Evolutionary conservation across 2,329 filamentous ascomycete genomes (phyloP), one percentile per base, ranked within the genome.

Genomic region (Immersiporthe knoxdaviesiana): DNA sequence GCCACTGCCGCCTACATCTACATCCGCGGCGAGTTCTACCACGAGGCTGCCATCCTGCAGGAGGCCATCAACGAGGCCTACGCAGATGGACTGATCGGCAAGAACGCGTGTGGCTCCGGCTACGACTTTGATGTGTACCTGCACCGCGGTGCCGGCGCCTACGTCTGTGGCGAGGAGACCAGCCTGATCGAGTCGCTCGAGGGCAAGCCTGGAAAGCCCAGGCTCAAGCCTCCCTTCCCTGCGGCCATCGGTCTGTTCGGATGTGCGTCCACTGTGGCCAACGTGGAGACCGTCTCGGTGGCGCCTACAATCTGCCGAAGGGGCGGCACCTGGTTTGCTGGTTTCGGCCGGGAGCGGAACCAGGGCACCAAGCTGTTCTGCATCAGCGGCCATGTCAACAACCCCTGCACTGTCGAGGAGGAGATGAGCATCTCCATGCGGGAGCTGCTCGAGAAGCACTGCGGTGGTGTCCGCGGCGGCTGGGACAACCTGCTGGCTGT

Each of bases 1-100:
- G 96, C 94, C 78, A 96, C 93, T 62, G 96, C 96, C 70, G 96
- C 96, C 74, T 99, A 99, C 84, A 99, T 99, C 80, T 99, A 99
- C 83, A 99, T 99, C 77, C 94, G 96, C 80, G 96, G 96, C 79
- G 96, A 99, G 83, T 99, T 99, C 81, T 93, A 97, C 80, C 89
- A 97, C 78, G 96, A 99, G 83, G 96, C 96, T 21, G 92, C 93
- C 60, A 90, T 98, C 32, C 87, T 99, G 68, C 95, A 99, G 83
- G 89, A 90, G 73, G 96, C 96, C 73, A 99, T 99, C 79, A 95
- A 99, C 82, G 96, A 99, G 83, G 96, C 96, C 70, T 99, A 99
- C 83, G 89, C 92, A 78, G 95, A 92, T 69, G 96, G 96, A 62
- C 85, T 97, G 72, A 97, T 99, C 77, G 96, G 96, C 79, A 97